Percentiles rank a stretch among this genome's conserved stretches.
These are phyloP conservation scores for Coemansia erecta DNA, from an alignment of 192 early-diverging fungal species.

Conservation along the genomic window DNA sequence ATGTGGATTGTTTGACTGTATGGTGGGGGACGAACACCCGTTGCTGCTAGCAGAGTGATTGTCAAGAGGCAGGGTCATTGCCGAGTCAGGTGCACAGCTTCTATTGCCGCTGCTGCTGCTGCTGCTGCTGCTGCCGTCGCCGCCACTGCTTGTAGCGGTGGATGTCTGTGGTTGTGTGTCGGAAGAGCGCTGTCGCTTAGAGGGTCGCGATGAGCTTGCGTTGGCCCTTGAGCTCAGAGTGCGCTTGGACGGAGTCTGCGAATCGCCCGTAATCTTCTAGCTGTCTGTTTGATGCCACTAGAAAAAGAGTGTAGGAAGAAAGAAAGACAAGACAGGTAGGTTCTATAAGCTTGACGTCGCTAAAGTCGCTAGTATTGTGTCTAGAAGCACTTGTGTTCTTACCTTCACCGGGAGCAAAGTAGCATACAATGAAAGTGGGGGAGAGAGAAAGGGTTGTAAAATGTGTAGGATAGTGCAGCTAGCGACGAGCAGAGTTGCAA, in stretches of 20 bases:
- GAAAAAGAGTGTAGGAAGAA: neutral
- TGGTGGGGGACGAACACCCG: neutral
- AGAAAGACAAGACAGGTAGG: neutral
- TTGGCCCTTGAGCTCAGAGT: conserved; percentile 34
- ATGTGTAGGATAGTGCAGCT: no score
- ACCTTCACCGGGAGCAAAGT: conserved; percentile 5
- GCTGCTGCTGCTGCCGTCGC: conserved; percentile 1
- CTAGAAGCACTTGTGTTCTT: no score
- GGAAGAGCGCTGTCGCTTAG: conserved; percentile 27
- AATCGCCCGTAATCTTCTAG: conserved; percentile 44
- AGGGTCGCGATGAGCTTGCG: conserved; percentile 18
- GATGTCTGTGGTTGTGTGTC: no score
- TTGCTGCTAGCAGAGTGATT: conserved; percentile 4
- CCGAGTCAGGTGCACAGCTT: neutral
- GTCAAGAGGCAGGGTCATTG: conserved; percentile 6
- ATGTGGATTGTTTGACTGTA: neutral
- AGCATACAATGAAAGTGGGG: conserved; percentile 7
- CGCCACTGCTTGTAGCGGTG: no score
- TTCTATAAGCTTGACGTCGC: neutral
- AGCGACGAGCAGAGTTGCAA: no score
- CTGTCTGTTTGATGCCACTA: conserved; percentile 7
- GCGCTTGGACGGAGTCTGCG: conserved; percentile 43
- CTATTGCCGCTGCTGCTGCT: neutral
- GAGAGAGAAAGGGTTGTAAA: neutral
- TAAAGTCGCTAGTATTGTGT: no score